Percentiles rank a stretch among this genome's conserved stretches.
These are phyloP conservation scores for Mastigamoeba balamuthi DNA, from an alignment of 78 protist genomes.

Conservation along the genomic window DNA sequence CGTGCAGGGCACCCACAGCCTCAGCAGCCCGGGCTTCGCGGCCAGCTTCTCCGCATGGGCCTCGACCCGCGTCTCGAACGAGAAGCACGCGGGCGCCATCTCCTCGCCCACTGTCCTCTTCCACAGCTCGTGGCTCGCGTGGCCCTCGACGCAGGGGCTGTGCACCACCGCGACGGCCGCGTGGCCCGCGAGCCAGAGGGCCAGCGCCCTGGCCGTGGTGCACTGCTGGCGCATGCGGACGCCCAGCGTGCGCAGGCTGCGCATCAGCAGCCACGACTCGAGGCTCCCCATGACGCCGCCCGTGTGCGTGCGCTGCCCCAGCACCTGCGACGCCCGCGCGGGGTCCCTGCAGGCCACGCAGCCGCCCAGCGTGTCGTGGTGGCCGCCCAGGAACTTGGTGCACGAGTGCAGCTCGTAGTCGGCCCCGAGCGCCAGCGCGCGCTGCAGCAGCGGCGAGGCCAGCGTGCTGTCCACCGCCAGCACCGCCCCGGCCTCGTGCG, in stretches of 20 bases:
- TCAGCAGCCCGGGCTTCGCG: background rate
- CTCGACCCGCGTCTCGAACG: background rate
- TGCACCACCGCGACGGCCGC: background rate
- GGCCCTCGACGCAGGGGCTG: background rate
- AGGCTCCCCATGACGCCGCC: background rate
- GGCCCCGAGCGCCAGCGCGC: slow-evolving; percentile 8
- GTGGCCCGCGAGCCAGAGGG: background rate
- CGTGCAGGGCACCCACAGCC: background rate
- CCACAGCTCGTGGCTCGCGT: background rate
- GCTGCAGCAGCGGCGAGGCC: slow-evolving; percentile 14
- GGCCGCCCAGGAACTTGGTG: slow-evolving; percentile 12
- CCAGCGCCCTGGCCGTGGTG: background rate
- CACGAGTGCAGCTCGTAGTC: slow-evolving; percentile 10
- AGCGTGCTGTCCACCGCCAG: slow-evolving; percentile 15
- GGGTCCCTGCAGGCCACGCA: background rate
- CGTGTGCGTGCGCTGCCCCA: background rate
- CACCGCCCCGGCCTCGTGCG: background rate
- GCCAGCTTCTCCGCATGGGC: background rate
- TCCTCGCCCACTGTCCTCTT: too few relatives aligned
- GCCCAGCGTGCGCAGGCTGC: background rate
- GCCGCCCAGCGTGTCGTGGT: background rate
- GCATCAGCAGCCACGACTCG: background rate
- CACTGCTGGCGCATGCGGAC: background rate
- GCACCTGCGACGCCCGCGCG: background rate
- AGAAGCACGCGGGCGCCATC: background rate